Conservation (phyloP, 441 rosid species). For the Croton laevigatus region DNA sequence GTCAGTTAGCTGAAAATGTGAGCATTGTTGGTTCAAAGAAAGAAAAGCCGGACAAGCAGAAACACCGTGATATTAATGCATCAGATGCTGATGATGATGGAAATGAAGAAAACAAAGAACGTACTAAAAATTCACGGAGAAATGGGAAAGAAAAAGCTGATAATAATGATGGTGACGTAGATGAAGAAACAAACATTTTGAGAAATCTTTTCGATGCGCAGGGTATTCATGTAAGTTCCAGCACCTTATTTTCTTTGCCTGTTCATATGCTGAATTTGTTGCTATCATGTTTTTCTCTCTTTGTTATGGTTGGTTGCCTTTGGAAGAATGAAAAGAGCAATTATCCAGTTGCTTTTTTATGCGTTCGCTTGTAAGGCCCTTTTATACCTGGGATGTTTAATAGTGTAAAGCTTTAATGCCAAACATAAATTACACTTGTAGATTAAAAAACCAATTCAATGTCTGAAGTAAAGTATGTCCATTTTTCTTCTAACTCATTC, state of each 20-base stretch:
- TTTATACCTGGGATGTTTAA: neutral
- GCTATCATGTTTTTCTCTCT: neutral
- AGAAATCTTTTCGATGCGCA: constrained; percentile 75
- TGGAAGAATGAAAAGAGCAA: too few relatives aligned
- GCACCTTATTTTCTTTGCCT: neutral
- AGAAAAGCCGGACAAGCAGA: constrained; percentile 30
- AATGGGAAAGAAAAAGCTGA: constrained; percentile 50
- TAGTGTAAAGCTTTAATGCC: too few relatives aligned
- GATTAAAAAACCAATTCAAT: neutral
- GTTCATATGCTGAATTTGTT: neutral
- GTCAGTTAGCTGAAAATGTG: constrained; percentile 75
- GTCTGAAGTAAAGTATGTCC: neutral
- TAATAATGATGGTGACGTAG: constrained; percentile 42
- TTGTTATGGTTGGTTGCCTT: neutral
- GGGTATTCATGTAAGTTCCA: constrained; percentile 82
- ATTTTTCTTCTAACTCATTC: neutral
- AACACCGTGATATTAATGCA: constrained; percentile 24
- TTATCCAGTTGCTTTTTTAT: too few relatives aligned
- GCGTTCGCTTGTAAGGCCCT: too few relatives aligned
- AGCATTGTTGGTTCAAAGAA: constrained; percentile 54
- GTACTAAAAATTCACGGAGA: constrained; percentile 29
- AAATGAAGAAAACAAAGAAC: constrained; percentile 29
- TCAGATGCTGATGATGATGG: constrained; percentile 27
- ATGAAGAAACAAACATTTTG: constrained; percentile 76
- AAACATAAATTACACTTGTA: neutral